These are phyloP conservation scores for Epipyxis sp. DNA, from an alignment of 108 stramenopile genomes.

Conservation along the genomic window DNA sequence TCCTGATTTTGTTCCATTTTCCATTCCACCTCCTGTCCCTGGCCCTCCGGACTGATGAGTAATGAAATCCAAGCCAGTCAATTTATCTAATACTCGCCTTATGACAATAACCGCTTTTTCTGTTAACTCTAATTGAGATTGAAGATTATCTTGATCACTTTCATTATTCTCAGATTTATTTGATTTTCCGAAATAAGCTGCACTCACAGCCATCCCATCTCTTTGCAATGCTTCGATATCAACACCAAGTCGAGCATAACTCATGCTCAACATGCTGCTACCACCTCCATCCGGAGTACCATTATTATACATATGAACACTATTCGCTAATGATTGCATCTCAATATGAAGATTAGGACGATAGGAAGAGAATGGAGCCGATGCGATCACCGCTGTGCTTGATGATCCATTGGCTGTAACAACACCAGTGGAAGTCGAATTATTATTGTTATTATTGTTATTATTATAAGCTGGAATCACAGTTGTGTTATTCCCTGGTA, in stretches of 20 bases:
- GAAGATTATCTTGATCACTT: slow-evolving; percentile 24
- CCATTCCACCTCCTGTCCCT: neutral
- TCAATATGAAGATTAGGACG: too few relatives aligned
- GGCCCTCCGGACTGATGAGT: too few relatives aligned
- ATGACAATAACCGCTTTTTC: slow-evolving; percentile 93
- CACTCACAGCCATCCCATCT: neutral
- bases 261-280: neutral
- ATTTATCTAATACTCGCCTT: slow-evolving; percentile 89
- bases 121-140: slow-evolving; percentile 67
- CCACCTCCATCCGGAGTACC: neutral
- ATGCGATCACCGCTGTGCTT: neutral
- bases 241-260: neutral
- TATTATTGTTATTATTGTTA: neutral
- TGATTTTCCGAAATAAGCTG: neutral
- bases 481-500: neutral
- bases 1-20: neutral
- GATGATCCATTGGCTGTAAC: neutral
- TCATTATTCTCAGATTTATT: too few relatives aligned
- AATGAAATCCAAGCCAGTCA: slow-evolving; percentile 94
- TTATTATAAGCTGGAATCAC: too few relatives aligned
- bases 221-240: neutral
- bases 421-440: neutral
- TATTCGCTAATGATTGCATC: too few relatives aligned
- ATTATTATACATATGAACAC: too few relatives aligned
- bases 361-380: too few relatives aligned